Evolutionary conservation across 495 filamentous ascomycete species (phyloP).

Genomic region (Beverwykella pulmonaria): DNA sequence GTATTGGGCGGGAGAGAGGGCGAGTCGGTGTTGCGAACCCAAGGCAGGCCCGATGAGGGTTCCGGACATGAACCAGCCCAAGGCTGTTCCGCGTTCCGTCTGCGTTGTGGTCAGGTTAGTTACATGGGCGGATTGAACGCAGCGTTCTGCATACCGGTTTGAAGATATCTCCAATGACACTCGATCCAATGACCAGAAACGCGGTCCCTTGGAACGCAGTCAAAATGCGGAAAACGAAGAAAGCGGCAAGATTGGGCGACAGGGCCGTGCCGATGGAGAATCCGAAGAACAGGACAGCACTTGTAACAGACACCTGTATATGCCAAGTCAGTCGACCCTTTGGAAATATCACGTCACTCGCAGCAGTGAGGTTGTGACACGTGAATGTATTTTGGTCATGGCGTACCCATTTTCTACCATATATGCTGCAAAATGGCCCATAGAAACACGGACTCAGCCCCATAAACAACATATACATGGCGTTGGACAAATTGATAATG

Average conservation of each 20-base stretch:
- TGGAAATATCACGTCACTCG: background rate
- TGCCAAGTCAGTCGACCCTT: background rate
- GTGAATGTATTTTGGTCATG: slow-evolving; percentile 1
- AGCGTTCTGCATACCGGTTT: slow-evolving; percentile 37
- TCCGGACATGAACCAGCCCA: slow-evolving; percentile 68
- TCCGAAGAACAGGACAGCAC: slow-evolving; percentile 61
- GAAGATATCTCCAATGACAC: slow-evolving; percentile 57
- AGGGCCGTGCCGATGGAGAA: slow-evolving; percentile 69
- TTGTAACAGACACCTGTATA: slow-evolving; percentile 57
- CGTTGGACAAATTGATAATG: slow-evolving; percentile 70
- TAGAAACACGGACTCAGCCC: slow-evolving; percentile 67
- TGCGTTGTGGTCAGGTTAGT: slow-evolving; percentile 36
- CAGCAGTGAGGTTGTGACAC: background rate
- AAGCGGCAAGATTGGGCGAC: slow-evolving; percentile 65
- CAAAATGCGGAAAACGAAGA: slow-evolving; percentile 70
- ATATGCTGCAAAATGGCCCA: slow-evolving; percentile 70
- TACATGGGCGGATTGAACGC: background rate
- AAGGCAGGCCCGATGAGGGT: slow-evolving; percentile 72
- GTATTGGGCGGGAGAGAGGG: too few species aligned
- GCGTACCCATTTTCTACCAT: slow-evolving; percentile 62
- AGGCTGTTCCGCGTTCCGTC: slow-evolving; percentile 66
- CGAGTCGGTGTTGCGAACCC: slow-evolving; percentile 47
- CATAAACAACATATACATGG: slow-evolving; percentile 71
- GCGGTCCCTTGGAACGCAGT: slow-evolving; percentile 73
- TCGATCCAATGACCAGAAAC: slow-evolving; percentile 66